Base-by-base conservation (phyloP, 768 basidiomycete genomes). In the Amyloporia xantha region DNA sequence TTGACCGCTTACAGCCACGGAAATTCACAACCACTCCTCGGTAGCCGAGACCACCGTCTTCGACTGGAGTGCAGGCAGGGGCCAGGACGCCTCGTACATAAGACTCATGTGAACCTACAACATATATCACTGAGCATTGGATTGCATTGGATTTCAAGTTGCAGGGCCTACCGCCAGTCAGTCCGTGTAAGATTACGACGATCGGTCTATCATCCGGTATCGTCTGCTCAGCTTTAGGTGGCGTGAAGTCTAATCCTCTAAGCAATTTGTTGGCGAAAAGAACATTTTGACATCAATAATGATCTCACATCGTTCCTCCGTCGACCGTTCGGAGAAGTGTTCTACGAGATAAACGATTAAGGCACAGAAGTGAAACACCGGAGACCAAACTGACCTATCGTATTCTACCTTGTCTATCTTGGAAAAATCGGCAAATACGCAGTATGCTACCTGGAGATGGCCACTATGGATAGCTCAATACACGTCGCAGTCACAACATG, bases 21-120 rank as follows among this genome's bases (percentile, higher is more conserved):
- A 87, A 94, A 68, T 95, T 95, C 62, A 94, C 77, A 9, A 97
- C 91, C 10, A 87, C 84, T 4, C 79, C 94, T 48, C 95, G 77
- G 66, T 89, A 95, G 12, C 93, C 92, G 46, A 95, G 70, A 1
- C 94, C 94, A n/a, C 89, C 91, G 57, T 86, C 72, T 35, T 77
- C 74, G 6, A 81, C 74, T 20, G 87, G 76, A 25, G 74, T 72
- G 62, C 84, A 84, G 12, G 84, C 84, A 50, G 80, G 84, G 43
- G 78, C 76, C 3, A 98, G 71, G 40, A 96, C 75, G 26, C 87
- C 82, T 53, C 91, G 76, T 41, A 96, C 88, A 60, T 96, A 98
- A 17, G 84, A 74, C 72, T 95, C 95, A 61, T 95, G 80, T 17
- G 89, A 91, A 35, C 89, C 88, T 90, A 24, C 40, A 24, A n/a